Conservation (phyloP, 1,139 yeast species). For the Magnusiomyces fungicola region DNA sequence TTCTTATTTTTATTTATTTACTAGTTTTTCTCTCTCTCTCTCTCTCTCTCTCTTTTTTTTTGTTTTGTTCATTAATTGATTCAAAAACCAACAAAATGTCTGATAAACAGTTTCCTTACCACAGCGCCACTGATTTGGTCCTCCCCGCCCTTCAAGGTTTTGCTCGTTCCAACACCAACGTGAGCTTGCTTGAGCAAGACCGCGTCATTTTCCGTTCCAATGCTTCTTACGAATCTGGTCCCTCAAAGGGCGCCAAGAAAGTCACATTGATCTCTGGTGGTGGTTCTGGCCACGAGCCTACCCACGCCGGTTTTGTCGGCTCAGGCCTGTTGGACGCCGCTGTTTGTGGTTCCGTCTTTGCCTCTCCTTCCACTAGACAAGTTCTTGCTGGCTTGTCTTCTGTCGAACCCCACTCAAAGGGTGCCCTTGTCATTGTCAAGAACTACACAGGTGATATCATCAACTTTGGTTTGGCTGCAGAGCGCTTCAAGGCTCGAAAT, state of each 20-base stretch:
- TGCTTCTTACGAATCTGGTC: slow-evolving; percentile 13
- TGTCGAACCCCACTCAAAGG: slow-evolving; percentile 43
- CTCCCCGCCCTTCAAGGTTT: slow-evolving; percentile 59
- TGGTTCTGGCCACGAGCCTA: slow-evolving; percentile 94
- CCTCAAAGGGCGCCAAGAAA: slow-evolving; percentile 33
- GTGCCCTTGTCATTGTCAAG: slow-evolving; percentile 71
- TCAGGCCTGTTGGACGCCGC: slow-evolving; percentile 77
- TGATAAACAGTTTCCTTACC: slow-evolving; percentile 32
- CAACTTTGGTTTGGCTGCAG: slow-evolving; percentile 88
- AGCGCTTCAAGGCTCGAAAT: slow-evolving; percentile 57
- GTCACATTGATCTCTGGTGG: slow-evolving; percentile 82
- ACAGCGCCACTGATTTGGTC: slow-evolving; percentile 46
- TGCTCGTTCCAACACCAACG: slow-evolving; percentile 58
- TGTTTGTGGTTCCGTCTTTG: slow-evolving; percentile 82
- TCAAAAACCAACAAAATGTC: slow-evolving; percentile 11
- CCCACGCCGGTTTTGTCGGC: slow-evolving; percentile 89
- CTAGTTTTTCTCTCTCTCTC: too few species aligned
- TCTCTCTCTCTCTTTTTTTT: too few species aligned
- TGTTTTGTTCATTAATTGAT: background rate
- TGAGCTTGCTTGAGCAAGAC: slow-evolving; percentile 57
- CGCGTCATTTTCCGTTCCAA: slow-evolving; percentile 47
- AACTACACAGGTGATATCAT: slow-evolving; percentile 92
- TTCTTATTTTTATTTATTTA: background rate
- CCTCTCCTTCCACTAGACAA: slow-evolving; percentile 88
- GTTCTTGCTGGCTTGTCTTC: slow-evolving; percentile 66